A percentile compares a stretch with the other conserved stretches of the same genome.
phyloP scores from a whole-genome alignment of 345 rosid genomes.

The Noccaea caerulescens region DNA sequence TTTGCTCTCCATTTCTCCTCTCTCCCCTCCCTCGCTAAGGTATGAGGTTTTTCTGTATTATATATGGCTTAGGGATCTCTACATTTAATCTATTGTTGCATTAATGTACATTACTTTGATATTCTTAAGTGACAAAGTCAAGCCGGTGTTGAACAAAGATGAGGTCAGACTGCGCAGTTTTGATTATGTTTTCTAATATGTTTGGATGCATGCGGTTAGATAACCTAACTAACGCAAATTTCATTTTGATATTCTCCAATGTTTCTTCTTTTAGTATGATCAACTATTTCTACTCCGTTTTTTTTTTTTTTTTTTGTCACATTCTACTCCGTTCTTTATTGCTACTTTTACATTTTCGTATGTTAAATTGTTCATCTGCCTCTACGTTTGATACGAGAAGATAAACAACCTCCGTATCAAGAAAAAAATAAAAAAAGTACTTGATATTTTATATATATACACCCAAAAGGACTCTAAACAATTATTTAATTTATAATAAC shows the following conservation, averaged over 20 bases:
- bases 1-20: conserved; percentile 39
- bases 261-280: conserved; percentile 1
- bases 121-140: conserved; percentile 21
- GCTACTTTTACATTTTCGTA: conserved; percentile 8
- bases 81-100: neutral
- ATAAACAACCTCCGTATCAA: conserved; percentile 35
- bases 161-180: conserved; percentile 5
- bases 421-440: neutral
- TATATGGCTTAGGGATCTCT: conserved; percentile 6
- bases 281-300: neutral
- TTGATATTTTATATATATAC: neutral
- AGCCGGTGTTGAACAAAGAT: conserved; percentile 27
- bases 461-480: conserved; percentile 9
- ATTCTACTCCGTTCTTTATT: neutral
- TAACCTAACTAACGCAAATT: conserved; percentile 35
- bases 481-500: neutral
- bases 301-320: no score
- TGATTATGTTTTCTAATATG: conserved; percentile 5
- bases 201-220: conserved; percentile 42
- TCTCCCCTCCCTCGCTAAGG: neutral
- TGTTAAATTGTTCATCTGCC: conserved; percentile 35
- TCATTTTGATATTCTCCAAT: conserved; percentile 1
- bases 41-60: neutral
- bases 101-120: neutral
- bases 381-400: conserved; percentile 36